These are phyloP conservation scores for Cercophora newfieldiana DNA, from an alignment of 495 filamentous ascomycete species.

Conservation along the genomic window DNA sequence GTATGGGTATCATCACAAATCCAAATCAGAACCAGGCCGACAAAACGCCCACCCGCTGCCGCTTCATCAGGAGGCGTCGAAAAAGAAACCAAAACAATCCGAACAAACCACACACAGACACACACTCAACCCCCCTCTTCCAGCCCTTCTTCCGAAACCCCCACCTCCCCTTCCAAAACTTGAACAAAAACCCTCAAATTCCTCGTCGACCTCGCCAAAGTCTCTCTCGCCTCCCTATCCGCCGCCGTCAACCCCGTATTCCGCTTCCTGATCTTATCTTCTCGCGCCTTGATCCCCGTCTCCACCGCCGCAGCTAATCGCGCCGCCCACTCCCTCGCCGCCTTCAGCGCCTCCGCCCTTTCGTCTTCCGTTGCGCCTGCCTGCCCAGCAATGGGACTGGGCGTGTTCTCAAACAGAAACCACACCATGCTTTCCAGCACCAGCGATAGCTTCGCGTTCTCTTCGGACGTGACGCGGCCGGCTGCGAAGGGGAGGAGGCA, in stretches of 20 bases:
- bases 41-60: too few relatives aligned
- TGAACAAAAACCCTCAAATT: constrained; percentile 37
- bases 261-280: constrained; percentile 47
- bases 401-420: constrained; percentile 52
- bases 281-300: constrained; percentile 63
- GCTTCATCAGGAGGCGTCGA: too few relatives aligned
- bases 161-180: constrained; percentile 1
- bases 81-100: too few relatives aligned
- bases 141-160: too few relatives aligned
- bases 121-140: too few relatives aligned
- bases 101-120: too few relatives aligned
- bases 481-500: constrained; percentile 75
- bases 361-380: too few relatives aligned
- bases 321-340: constrained; percentile 49
- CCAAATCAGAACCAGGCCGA: too few relatives aligned
- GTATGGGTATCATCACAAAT: too few relatives aligned
- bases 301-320: too few relatives aligned
- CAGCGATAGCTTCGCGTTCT: constrained; percentile 81
- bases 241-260: constrained; percentile 26
- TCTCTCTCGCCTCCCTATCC: constrained; percentile 34
- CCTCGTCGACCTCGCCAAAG: constrained; percentile 40
- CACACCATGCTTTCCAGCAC: constrained; percentile 71
- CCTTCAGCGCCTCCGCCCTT: constrained; percentile 38
- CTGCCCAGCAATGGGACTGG: too few relatives aligned
- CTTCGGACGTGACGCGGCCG: constrained; percentile 57